A percentile compares a stretch with the other conserved stretches of the same genome.
These are phyloP conservation scores for Brettanomyces bruxellensis DNA, from an alignment of 805 yeast genomes.

Conservation along the genomic window DNA sequence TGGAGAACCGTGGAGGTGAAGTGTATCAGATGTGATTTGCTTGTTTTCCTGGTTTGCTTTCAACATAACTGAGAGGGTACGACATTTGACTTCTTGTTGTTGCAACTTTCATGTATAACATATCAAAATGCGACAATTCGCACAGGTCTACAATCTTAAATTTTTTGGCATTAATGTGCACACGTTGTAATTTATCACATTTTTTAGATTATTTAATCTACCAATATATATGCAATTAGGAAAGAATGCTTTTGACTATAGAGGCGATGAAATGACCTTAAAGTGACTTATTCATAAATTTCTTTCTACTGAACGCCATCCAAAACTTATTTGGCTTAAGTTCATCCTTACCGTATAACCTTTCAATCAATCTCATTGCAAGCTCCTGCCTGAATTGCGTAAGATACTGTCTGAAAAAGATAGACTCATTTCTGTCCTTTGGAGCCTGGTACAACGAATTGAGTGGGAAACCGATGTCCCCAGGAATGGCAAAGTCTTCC, in stretches of 20 bases:
- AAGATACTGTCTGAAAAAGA: constrained; percentile 70
- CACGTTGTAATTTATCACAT: not conserved
- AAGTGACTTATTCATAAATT: constrained; percentile 85
- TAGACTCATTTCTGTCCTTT: constrained; percentile 62
- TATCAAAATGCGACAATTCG: not conserved
- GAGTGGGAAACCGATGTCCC: constrained; percentile 90
- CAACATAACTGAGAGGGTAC: not conserved
- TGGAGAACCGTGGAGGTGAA: constrained; percentile 58
- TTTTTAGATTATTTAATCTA: not conserved
- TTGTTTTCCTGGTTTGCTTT: not conserved
- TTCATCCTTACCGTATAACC: constrained; percentile 56
- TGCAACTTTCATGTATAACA: not conserved
- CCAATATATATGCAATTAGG: not conserved
- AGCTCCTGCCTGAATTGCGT: constrained; percentile 94
- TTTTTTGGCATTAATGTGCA: not conserved
- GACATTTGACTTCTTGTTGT: not conserved
- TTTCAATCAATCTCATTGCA: constrained; percentile 66
- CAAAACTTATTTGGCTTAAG: constrained; percentile 78
- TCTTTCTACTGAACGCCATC: constrained; percentile 91
- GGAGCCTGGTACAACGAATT: constrained; percentile 75
- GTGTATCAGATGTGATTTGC: constrained; percentile 8
- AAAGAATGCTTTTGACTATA: constrained; percentile 24
- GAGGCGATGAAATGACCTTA: too few species aligned
- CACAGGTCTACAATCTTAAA: not conserved
- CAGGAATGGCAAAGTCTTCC: constrained; percentile 87